Conservation (phyloP, 768 basidiomycete species). For the Auricularia cornea region DNA sequence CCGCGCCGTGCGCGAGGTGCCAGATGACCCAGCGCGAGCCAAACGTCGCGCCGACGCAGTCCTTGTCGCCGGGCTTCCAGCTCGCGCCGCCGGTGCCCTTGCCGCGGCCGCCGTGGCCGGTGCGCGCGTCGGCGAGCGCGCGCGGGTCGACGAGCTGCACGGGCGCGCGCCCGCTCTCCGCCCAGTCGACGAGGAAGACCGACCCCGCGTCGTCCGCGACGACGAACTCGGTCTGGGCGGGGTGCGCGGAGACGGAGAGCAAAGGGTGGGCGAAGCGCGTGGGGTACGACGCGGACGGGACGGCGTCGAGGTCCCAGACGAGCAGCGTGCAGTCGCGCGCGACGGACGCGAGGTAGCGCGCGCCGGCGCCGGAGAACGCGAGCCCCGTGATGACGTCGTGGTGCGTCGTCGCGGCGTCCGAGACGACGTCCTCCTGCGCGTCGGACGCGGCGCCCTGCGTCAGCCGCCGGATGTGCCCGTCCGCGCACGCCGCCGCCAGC, state of each 20-base stretch:
- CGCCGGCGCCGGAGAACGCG: slow-evolving; percentile 69
- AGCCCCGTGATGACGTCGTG: slow-evolving; percentile 73
- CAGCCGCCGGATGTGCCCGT: slow-evolving; percentile 65
- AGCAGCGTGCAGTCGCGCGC: slow-evolving; percentile 81
- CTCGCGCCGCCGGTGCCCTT: slow-evolving; percentile 49
- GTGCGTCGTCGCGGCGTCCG: slow-evolving; percentile 74
- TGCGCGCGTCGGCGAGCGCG: slow-evolving; percentile 44
- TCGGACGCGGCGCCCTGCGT: slow-evolving; percentile 38
- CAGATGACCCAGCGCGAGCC: slow-evolving; percentile 67
- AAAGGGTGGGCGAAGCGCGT: slow-evolving; percentile 70
- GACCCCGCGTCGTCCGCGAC: slow-evolving; percentile 69
- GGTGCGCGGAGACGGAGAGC: slow-evolving; percentile 58
- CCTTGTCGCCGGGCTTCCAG: slow-evolving; percentile 61
- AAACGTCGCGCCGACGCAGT: slow-evolving; percentile 67
- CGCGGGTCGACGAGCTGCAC: slow-evolving; percentile 68
- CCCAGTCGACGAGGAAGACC: slow-evolving; percentile 76
- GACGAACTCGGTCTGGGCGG: slow-evolving; percentile 71
- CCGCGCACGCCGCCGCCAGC: slow-evolving; percentile 55
- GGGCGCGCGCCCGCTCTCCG: slow-evolving; percentile 49
- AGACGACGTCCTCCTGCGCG: slow-evolving; percentile 55
- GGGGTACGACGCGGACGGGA: slow-evolving; percentile 43
- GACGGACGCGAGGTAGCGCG: slow-evolving; percentile 71
- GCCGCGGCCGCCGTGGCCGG: slow-evolving; percentile 32
- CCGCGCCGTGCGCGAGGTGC: slow-evolving; percentile 49
- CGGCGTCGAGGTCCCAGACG: slow-evolving; percentile 71